Conservation (phyloP, 805 yeast genomes). For the Suhomyces pyralidae region DNA sequence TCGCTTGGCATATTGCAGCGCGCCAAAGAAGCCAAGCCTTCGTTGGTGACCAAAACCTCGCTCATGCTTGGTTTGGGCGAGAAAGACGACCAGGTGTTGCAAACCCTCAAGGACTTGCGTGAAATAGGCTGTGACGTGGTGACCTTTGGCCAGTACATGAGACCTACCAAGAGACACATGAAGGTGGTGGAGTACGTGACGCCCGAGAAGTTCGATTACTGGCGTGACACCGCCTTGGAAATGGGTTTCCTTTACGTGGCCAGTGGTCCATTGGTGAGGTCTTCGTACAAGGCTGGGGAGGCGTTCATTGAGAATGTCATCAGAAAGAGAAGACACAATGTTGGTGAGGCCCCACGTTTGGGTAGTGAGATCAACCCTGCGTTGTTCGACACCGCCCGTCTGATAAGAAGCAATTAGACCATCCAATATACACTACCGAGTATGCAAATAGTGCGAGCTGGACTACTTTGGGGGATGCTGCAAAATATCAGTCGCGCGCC, state of each 20-base stretch:
- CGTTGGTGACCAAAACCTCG: conserved; percentile 86
- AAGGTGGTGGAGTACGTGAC: conserved; percentile 92
- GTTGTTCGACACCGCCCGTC: conserved; percentile 3
- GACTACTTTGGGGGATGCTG: too few species aligned
- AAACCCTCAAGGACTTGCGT: conserved; percentile 74
- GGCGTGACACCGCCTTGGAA: conserved; percentile 83
- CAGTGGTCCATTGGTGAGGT: conserved; percentile 93
- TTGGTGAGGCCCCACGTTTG: conserved; percentile 39
- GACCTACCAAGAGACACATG: conserved; percentile 98
- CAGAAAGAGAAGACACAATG: conserved; percentile 62
- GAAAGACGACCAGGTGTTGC: conserved; percentile 81
- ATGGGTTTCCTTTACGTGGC: conserved; percentile 96
- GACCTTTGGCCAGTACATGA: conserved; percentile 98
- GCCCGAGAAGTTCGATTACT: conserved; percentile 91
- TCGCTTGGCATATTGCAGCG: conserved; percentile 70
- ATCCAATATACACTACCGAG: too few species aligned
- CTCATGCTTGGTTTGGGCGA: conserved; percentile 97
- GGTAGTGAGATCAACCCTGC: conserved; percentile 20
- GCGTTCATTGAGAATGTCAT: conserved; percentile 92
- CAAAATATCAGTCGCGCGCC: too few species aligned
- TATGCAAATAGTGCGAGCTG: too few species aligned
- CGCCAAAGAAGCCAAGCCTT: conserved; percentile 76
- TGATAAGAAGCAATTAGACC: not conserved
- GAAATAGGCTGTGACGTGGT: conserved; percentile 84
- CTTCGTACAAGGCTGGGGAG: conserved; percentile 98